A percentile compares a stretch with the other conserved stretches of the same genome.
Conservation (phyloP, 768 basidiomycete species). For the Leucogyrophana mollusca region DNA sequence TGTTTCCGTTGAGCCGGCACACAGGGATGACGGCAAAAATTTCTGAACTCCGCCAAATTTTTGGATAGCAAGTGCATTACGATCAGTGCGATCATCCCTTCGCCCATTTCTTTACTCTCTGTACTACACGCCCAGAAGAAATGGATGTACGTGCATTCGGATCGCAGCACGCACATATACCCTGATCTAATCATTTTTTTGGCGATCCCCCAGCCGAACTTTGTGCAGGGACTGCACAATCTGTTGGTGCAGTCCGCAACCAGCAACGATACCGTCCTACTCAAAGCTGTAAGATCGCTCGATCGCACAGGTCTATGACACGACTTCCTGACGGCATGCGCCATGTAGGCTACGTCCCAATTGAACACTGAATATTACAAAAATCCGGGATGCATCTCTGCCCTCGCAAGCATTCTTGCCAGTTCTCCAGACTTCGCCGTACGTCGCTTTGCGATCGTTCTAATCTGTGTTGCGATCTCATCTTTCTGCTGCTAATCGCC, state of each 20-base stretch:
- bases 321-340: slow-evolving; percentile 9
- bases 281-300: slow-evolving; percentile 75
- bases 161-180: slow-evolving; percentile 1
- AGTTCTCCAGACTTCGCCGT: slow-evolving; percentile 84
- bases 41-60: slow-evolving; percentile 58
- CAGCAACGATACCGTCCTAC: slow-evolving; percentile 76
- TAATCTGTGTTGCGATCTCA: slow-evolving; percentile 6
- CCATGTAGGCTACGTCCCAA: slow-evolving; percentile 77
- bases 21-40: slow-evolving; percentile 18
- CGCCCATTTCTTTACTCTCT: slow-evolving; percentile 27
- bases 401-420: slow-evolving; percentile 83
- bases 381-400: slow-evolving; percentile 85
- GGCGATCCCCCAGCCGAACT: slow-evolving; percentile 49
- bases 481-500: background rate
- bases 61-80: slow-evolving; percentile 15
- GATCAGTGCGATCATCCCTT: slow-evolving; percentile 27
- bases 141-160: slow-evolving; percentile 29
- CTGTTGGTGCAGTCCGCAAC: slow-evolving; percentile 84
- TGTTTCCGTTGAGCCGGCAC: background rate
- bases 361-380: slow-evolving; percentile 94
- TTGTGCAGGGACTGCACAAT: slow-evolving; percentile 78
- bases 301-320: slow-evolving; percentile 24
- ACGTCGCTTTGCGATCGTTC: slow-evolving; percentile 32
- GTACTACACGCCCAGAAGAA: slow-evolving; percentile 17
- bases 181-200: slow-evolving; percentile 8